Evolutionary conservation across 352 stramenopile species (phyloP).

Genomic region (Pythium myriotylum): DNA sequence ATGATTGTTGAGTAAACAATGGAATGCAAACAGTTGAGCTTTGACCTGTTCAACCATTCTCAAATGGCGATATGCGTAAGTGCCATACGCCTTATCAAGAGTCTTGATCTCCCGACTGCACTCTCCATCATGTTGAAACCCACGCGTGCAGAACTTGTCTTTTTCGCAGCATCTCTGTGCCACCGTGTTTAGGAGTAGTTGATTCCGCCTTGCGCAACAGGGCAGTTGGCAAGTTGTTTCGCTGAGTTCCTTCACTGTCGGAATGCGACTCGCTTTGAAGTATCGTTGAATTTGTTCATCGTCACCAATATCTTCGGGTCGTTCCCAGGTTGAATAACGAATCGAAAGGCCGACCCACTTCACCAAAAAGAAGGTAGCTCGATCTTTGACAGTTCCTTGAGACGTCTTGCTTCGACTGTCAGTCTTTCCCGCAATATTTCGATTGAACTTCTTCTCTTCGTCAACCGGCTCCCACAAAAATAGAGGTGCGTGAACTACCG

Average conservation of each 20-base stretch:
- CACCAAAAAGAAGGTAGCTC: slow-evolving; percentile 85
- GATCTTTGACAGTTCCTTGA: slow-evolving; percentile 31
- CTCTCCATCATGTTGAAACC: slow-evolving; percentile 66
- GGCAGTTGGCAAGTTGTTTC: slow-evolving; percentile 85
- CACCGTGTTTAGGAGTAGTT: slow-evolving; percentile 51
- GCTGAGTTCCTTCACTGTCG: slow-evolving; percentile 79
- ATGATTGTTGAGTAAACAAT: slow-evolving; percentile 88
- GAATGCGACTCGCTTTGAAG: slow-evolving; percentile 87
- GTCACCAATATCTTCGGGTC: slow-evolving; percentile 86
- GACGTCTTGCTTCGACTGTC: slow-evolving; percentile 20
- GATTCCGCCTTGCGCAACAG: slow-evolving; percentile 81
- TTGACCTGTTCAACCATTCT: slow-evolving; percentile 88
- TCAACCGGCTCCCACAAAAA: slow-evolving; percentile 53
- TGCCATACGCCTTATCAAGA: slow-evolving; percentile 73
- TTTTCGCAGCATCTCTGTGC: slow-evolving; percentile 70
- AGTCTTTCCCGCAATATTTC: slow-evolving; percentile 33
- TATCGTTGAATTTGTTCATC: slow-evolving; percentile 89
- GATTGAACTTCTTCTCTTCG: slow-evolving; percentile 80
- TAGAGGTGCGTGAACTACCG: slow-evolving; percentile 32
- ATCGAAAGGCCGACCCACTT: slow-evolving; percentile 89
- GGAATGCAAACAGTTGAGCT: slow-evolving; percentile 86
- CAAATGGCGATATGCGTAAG: slow-evolving; percentile 57
- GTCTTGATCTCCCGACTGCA: slow-evolving; percentile 81
- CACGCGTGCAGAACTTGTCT: slow-evolving; percentile 84
- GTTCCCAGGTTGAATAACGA: slow-evolving; percentile 88